phyloP scores from a whole-genome alignment of 2,329 filamentous ascomycete species.

The Aspergillus versicolor region DNA sequence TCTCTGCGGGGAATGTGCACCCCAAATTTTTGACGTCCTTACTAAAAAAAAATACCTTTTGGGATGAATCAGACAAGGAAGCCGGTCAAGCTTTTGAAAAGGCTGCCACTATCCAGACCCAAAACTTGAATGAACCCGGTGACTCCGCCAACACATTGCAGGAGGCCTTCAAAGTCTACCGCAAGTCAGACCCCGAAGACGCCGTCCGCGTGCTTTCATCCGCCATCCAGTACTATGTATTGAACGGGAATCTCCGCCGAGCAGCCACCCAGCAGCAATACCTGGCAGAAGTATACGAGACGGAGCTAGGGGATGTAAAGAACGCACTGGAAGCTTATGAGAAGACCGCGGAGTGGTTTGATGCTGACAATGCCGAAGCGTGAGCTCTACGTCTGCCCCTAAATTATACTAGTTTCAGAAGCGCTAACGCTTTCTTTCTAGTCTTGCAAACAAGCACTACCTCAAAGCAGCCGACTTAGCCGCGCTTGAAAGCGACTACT shows the following conservation, averaged over 20 bases:
- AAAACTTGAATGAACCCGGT: slow-evolving; percentile 84
- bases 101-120: slow-evolving; percentile 76
- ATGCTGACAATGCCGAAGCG: slow-evolving; percentile 80
- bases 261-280: slow-evolving; percentile 90
- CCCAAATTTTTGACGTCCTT: not conserved
- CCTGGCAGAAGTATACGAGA: slow-evolving; percentile 81
- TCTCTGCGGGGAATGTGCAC: not conserved
- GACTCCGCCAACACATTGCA: slow-evolving; percentile 85
- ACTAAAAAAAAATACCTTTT: not conserved
- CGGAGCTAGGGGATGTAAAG: slow-evolving; percentile 74
- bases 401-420: not conserved
- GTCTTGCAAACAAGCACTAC: slow-evolving; percentile 88
- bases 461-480: slow-evolving; percentile 88
- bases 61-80: slow-evolving; percentile 64
- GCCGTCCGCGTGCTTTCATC: slow-evolving; percentile 76
- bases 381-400: slow-evolving; percentile 38
- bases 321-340: slow-evolving; percentile 81
- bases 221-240: slow-evolving; percentile 81
- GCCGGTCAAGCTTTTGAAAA: slow-evolving; percentile 84
- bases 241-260: slow-evolving; percentile 85
- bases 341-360: slow-evolving; percentile 83
- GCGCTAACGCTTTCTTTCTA: slow-evolving; percentile 32
- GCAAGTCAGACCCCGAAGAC: slow-evolving; percentile 78
- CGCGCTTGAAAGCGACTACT: slow-evolving; percentile 79
- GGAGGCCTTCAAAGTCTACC: slow-evolving; percentile 94